Conservation (phyloP, 106 monocot species). For the Allium cepa region DNA sequence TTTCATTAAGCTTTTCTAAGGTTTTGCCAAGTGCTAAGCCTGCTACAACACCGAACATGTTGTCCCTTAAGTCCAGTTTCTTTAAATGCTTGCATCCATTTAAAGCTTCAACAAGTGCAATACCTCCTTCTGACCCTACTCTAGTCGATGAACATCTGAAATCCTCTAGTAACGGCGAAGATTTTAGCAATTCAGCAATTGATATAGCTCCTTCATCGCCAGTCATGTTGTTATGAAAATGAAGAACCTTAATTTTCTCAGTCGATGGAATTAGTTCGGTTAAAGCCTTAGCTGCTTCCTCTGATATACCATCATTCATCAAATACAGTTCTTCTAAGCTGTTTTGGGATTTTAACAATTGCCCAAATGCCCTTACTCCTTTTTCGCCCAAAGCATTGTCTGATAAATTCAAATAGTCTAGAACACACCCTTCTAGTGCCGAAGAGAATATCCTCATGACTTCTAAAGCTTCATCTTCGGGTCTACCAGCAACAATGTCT, state of each 20-base stretch:
- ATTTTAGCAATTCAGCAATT: constrained; percentile 52
- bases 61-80: constrained; percentile 76
- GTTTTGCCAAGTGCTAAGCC: constrained; percentile 55
- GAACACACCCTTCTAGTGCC: constrained; percentile 41
- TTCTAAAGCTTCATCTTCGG: constrained; percentile 92
- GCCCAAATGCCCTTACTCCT: constrained; percentile 80
- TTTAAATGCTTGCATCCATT: constrained; percentile 39
- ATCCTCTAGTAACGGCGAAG: constrained; percentile 51
- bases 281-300: constrained; percentile 83
- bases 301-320: constrained; percentile 93
- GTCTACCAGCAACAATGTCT: constrained; percentile 79
- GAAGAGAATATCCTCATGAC: constrained; percentile 87
- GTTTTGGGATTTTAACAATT: constrained; percentile 65
- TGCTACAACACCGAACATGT: constrained; percentile 78
- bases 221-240: constrained; percentile 85
- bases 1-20: constrained; percentile 33
- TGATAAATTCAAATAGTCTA: constrained; percentile 69
- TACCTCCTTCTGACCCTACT: constrained; percentile 66
- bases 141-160: constrained; percentile 90
- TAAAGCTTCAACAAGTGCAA: constrained; percentile 58
- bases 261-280: constrained; percentile 72
- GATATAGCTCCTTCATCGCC: constrained; percentile 68
- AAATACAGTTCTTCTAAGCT: constrained; percentile 79
- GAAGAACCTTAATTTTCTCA: constrained; percentile 70
- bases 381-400: constrained; percentile 96